Evolutionary conservation across 495 filamentous ascomycete genomes (phyloP), one percentile per base, ranked within the genome.

Genomic region (Xylaria nigripes): DNA sequence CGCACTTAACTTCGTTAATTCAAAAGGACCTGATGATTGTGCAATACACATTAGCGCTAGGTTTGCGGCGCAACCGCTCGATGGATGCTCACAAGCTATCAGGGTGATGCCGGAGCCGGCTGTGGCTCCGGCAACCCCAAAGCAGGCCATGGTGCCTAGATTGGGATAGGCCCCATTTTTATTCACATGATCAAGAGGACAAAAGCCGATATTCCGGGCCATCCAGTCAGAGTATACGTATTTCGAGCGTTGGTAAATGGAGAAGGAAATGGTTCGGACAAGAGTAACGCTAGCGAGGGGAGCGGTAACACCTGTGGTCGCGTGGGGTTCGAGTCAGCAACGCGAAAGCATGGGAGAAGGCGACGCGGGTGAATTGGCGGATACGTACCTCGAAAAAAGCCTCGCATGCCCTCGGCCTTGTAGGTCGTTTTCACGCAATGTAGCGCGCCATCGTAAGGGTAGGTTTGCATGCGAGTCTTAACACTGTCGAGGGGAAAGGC

Each of bases 221-320:
- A 87, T 76, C 77, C 77, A 84, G 58, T 76, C 74, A 51, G 87
- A 83, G 61, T 91, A 85, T 10, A 72, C 69, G 67, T 89, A 82
- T 70, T 95, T 96, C 36, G 87, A 85, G 34, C 77, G 78, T 68
- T 90, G 88, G 72, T 96, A 96, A 50, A 92, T 86, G 30, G 89
- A 91, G 65, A 96, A 95, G n/a, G 88, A 93, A 47, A 95, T 78
- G 18, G 92, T 93, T 32, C 91, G 83, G 50, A 95, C 90, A 45
- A 89, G 77, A 8, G 91, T 95, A 46, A 96, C 86, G 73, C 87
- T 93, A 18, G 81, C 81, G 64, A 96, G 76, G 29, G 91, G 91
- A 45, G 89, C 86, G 32, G 85, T 78, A 57, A 84, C 82, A 61
- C 87, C 87, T 91, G 59, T 45, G 51, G 42, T 27, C 25, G 22